phyloP scores from a whole-genome alignment of 2,329 filamentous ascomycete species.

The Verticillium zaregamsianum region DNA sequence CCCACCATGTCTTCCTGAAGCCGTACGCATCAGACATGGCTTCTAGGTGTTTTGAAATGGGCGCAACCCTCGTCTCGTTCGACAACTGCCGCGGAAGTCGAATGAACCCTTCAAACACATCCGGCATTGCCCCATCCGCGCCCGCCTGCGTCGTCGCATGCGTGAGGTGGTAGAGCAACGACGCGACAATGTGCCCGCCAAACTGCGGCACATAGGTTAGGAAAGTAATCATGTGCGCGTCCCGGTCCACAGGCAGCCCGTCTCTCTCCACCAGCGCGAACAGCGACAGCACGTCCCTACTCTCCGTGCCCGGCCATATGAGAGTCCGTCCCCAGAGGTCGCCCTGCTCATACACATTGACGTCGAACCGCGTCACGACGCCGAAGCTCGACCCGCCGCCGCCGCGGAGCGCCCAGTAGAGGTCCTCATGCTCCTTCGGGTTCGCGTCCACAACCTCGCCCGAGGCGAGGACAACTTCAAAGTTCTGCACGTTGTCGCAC shows the following conservation, averaged over 20 bases:
- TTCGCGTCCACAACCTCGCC: slow-evolving; percentile 40
- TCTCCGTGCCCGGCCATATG: neutral
- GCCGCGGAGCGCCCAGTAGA: slow-evolving; percentile 40
- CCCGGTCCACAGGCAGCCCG: neutral
- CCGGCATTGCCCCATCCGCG: neutral
- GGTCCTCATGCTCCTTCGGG: slow-evolving; percentile 26
- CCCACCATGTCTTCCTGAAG: slow-evolving; percentile 23
- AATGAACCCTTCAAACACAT: neutral
- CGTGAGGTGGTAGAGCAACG: neutral
- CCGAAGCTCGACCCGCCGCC: slow-evolving; percentile 36
- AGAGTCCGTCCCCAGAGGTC: slow-evolving; percentile 19
- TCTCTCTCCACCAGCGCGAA: neutral
- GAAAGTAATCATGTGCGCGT: neutral
- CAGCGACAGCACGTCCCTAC: neutral
- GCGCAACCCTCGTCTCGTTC: neutral
- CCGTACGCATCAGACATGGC: slow-evolving; percentile 20
- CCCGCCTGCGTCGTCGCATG: neutral
- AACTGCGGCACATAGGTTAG: neutral
- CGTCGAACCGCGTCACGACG: slow-evolving; percentile 24
- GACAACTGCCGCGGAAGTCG: neutral
- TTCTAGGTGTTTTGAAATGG: neutral
- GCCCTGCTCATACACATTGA: slow-evolving; percentile 21
- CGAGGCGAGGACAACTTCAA: slow-evolving; percentile 42
- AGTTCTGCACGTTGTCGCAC: slow-evolving; percentile 40
- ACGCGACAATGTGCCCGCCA: neutral